Evolutionary conservation across 768 basidiomycete genomes (phyloP), one percentile per base, ranked within the genome.

Genomic region (Psilocybe sp.): DNA sequence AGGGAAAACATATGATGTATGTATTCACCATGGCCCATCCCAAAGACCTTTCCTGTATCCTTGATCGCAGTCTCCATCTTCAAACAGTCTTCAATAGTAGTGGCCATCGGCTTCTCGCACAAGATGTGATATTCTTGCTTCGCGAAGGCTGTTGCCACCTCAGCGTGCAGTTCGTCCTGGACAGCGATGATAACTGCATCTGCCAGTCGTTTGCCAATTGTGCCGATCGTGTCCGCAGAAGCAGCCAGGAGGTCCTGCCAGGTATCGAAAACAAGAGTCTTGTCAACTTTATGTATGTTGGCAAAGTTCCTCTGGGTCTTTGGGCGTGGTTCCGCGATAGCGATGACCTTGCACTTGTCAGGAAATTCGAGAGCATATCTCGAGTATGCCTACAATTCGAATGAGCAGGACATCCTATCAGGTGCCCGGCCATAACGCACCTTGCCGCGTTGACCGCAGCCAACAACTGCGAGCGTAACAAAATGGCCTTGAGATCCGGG

Each of bases 41-140:
- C 92, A 70, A 92, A 94, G 55, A 94, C 85, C 37, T 81, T 74
- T 1, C 80, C 81, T 2, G 85, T 78, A 32, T 82, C 76, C 65
- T 80, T 83, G 28, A 94, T 76, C 0, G 82, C 87, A 31, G 72
- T 70, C 54, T 89, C 83, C 74, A 94, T 93, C 63, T 72, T 75
- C 43, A 94, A 63, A 51, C 92, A 89, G 54, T 89, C 89, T 46
- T 77, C 73, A 34, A 87, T 59, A 46, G 65, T 79, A 4, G 88
- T 92, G 1, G 91, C 89, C 87, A 95, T 90, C 0, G 92, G 92
- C 63, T 95, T 95, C 76, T 95, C 92, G 66, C 92, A 94, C 16
- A 95, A 75, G 49, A 95, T 89, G 58, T 92, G 85, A 61, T 94
- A 94, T 1, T 90, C 89, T 60, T 90, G 89, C 37, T 74, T 76